Percentiles rank a stretch among this genome's conserved stretches.
These are phyloP conservation scores for Prunella vulgaris DNA, from an alignment of 257 asterid species.

Conservation along the genomic window DNA sequence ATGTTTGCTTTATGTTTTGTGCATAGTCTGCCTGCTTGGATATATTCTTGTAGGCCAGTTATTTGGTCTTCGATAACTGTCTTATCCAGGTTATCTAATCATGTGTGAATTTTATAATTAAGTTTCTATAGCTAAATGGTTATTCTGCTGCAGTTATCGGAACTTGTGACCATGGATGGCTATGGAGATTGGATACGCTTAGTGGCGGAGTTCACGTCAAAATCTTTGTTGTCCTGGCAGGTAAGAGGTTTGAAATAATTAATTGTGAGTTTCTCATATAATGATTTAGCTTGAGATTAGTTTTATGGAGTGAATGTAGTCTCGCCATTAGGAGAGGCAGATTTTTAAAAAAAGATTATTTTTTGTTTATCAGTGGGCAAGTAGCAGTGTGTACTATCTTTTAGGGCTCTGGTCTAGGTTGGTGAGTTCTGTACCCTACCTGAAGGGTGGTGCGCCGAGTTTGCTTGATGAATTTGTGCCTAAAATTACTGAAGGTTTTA, in stretches of 20 bases:
- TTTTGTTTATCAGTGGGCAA: slow-evolving; percentile 85
- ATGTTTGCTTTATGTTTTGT: neutral
- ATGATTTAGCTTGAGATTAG: slow-evolving; percentile 12
- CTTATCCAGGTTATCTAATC: neutral
- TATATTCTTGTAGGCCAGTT: slow-evolving; percentile 15
- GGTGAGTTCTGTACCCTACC: slow-evolving; percentile 91
- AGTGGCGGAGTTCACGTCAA: slow-evolving; percentile 90
- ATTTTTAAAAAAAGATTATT: neutral
- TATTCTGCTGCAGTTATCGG: slow-evolving; percentile 67
- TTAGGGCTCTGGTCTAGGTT: slow-evolving; percentile 98
- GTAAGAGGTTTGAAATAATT: slow-evolving; percentile 27
- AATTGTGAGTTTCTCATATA: slow-evolving; percentile 10
- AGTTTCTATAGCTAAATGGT: slow-evolving; percentile 19
- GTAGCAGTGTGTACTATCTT: slow-evolving; percentile 95
- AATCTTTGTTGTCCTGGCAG: slow-evolving; percentile 98
- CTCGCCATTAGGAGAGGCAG: slow-evolving; percentile 14
- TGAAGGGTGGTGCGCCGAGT: slow-evolving; percentile 97
- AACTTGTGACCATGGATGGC: slow-evolving; percentile 93
- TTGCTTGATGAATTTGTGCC: slow-evolving; percentile 97
- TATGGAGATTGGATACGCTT: slow-evolving; percentile 96
- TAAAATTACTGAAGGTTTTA: slow-evolving; percentile 84
- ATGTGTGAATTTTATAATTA: neutral
- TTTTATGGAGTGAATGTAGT: neutral
- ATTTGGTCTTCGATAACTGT: neutral
- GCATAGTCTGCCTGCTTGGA: slow-evolving; percentile 17